Base-by-base conservation (phyloP, 306 rosid genomes). In the Trifolium fragiferum region DNA sequence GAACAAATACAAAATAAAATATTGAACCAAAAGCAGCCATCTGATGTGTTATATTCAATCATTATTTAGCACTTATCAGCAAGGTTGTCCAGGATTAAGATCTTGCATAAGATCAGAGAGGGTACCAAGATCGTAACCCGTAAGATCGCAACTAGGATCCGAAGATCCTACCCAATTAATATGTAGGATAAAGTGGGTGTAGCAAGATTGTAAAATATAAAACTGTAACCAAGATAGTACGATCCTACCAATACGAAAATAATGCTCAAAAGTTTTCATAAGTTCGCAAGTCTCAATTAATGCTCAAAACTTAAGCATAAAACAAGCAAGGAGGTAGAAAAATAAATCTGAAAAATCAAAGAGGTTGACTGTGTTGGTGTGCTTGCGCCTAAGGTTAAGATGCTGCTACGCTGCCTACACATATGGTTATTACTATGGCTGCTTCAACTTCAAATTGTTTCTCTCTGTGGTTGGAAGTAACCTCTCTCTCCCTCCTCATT, bases 401-500 rank as follows among this genome's bases (percentile, higher is more conserved):
- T 47, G 58, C 43, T 66, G 44, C 35, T 40, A 7, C 23, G n/a
- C 43, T 25, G 27, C 27, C 27, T 25, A 25, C 27, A 3, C 27
- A 47, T 15, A 13, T 74, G 32, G 9, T 71, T 43, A 27, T 64
- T 59, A 14, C 69, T 3, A 47, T 69, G 84, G 73, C 77, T 40
- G 62, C 80, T 41, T 62, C 80, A 10, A 38, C 80, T 35, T 76
- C 47, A 25, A 25, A 25, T 25, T 2, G 2, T 35, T 46, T 55
- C 12, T 76, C 75, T 77, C 85, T 18, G 20, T 77, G 18, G 80
- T 73, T 8, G 84, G 80, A 35, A 76, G 51, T 10, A 14, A 61
- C 80, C 66, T 63, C 66, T 72, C 74, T 53, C 80, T 77, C 71
- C 82, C 77, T 38, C 80, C 20, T n/a, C 70, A 20, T 13, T 49